A percentile compares a stretch with the other conserved stretches of the same genome.
These are phyloP conservation scores for Stylosanthes scabra DNA, from an alignment of 331 rosid species.

Conservation along the genomic window DNA sequence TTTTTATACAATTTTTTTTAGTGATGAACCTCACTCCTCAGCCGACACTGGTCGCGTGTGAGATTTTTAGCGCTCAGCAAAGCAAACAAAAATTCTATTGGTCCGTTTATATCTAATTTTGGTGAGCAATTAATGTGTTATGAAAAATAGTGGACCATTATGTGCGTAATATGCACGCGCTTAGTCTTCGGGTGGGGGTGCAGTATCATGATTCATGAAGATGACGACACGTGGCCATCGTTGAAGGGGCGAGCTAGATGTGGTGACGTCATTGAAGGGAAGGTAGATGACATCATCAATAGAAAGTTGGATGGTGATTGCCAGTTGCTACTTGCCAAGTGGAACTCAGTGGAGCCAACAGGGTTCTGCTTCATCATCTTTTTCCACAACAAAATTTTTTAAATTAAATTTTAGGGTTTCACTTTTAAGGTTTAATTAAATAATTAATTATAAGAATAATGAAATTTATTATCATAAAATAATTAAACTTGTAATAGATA, in stretches of 20 bases:
- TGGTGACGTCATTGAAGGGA: slow-evolving; percentile 4
- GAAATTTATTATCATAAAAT: too few relatives aligned
- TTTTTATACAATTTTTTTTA: too few relatives aligned
- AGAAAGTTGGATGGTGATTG: background rate
- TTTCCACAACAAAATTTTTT: too few relatives aligned
- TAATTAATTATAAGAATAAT: too few relatives aligned
- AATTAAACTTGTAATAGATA: too few relatives aligned
- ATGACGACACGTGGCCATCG: slow-evolving; percentile 38
- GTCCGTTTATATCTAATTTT: slow-evolving; percentile 7
- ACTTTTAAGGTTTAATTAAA: too few relatives aligned
- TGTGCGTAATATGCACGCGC: slow-evolving; percentile 39
- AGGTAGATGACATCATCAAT: background rate
- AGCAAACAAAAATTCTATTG: background rate
- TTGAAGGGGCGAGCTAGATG: background rate
- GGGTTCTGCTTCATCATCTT: background rate
- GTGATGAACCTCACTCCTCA: background rate
- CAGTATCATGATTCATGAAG: background rate
- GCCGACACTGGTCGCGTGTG: slow-evolving; percentile 37
- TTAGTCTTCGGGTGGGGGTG: background rate
- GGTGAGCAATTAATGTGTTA: slow-evolving; percentile 26
- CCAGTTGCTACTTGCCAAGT: background rate
- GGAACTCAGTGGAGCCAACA: background rate
- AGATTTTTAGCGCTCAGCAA: background rate
- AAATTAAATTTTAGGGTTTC: too few relatives aligned
- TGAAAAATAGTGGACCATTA: background rate